These are phyloP conservation scores for Chytridiales sp. DNA, from an alignment of 371 early-diverging fungal species.

Conservation along the genomic window DNA sequence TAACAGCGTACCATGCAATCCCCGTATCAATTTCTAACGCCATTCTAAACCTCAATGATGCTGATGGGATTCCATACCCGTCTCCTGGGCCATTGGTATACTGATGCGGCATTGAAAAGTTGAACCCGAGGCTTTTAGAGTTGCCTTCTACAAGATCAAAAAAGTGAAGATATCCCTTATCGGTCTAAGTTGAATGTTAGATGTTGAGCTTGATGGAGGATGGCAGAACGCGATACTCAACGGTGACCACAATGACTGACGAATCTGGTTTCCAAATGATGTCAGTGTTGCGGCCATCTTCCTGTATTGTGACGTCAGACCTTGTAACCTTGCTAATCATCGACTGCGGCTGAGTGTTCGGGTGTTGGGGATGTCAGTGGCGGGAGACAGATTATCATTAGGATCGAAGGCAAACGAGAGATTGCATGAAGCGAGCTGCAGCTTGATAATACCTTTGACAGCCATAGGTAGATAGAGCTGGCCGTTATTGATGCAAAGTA, in stretches of 20 bases:
- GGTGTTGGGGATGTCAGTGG: too few relatives aligned
- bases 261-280: slow-evolving; percentile 49
- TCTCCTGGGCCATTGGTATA: slow-evolving; percentile 48
- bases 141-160: slow-evolving; percentile 30
- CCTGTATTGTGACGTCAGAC: slow-evolving; percentile 35
- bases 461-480: too few relatives aligned
- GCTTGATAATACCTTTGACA: too few relatives aligned
- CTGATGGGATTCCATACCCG: slow-evolving; percentile 19
- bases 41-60: slow-evolving; percentile 38
- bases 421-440: too few relatives aligned
- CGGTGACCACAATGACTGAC: slow-evolving; percentile 36
- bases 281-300: slow-evolving; percentile 49
- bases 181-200: slow-evolving; percentile 36
- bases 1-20: slow-evolving; percentile 33
- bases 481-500: too few relatives aligned
- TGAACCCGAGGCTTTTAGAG: slow-evolving; percentile 24
- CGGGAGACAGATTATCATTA: slow-evolving; percentile 1
- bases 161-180: slow-evolving; percentile 47
- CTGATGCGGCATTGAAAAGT: slow-evolving; percentile 37
- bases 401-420: neutral
- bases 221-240: slow-evolving; percentile 14
- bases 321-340: slow-evolving; percentile 37
- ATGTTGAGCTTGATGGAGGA: neutral
- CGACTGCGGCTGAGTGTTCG: too few relatives aligned
- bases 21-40: slow-evolving; percentile 50